Percentiles rank a stretch among this genome's conserved stretches.
Conservation (phyloP, 257 asterid species). For the Jaltomata sinuosa region DNA sequence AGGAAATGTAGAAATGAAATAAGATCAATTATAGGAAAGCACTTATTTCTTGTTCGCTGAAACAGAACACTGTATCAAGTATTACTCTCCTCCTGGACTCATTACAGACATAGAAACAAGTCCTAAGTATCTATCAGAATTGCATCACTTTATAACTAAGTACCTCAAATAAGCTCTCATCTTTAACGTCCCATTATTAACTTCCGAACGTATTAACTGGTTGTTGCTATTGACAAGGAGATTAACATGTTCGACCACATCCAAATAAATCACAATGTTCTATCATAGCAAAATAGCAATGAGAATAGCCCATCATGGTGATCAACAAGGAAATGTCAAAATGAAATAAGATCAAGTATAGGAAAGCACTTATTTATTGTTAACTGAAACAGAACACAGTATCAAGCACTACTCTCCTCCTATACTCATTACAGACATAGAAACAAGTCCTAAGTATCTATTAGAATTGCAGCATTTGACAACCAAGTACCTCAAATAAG, state of each 20-base stretch:
- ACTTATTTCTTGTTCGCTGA: too few species aligned
- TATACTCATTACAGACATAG: too few species aligned
- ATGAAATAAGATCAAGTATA: not conserved
- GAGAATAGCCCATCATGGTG: not conserved
- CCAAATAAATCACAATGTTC: too few species aligned
- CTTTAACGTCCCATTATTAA: conserved; percentile 93
- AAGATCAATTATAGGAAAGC: too few species aligned
- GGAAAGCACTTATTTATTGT: not conserved
- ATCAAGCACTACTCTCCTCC: too few species aligned
- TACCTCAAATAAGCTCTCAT: conserved; percentile 89
- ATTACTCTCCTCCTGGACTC: too few species aligned
- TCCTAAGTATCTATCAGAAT: not conserved
- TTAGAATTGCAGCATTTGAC: not conserved
- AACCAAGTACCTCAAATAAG: conserved; percentile 75
- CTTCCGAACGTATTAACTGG: conserved; percentile 89
- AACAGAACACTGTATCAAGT: too few species aligned
- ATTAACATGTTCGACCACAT: conserved; percentile 27
- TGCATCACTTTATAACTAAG: conserved; percentile 4
- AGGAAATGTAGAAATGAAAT: too few species aligned
- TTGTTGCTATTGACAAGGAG: conserved; percentile 95
- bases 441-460: not conserved
- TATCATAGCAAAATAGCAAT: not conserved
- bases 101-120: not conserved
- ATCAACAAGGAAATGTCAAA: not conserved
- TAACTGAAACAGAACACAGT: not conserved